Evolutionary conservation across 176 grass and related monocot genomes (phyloP), one percentile per base, ranked within the genome.

Genomic region (Juncus inflexus): DNA sequence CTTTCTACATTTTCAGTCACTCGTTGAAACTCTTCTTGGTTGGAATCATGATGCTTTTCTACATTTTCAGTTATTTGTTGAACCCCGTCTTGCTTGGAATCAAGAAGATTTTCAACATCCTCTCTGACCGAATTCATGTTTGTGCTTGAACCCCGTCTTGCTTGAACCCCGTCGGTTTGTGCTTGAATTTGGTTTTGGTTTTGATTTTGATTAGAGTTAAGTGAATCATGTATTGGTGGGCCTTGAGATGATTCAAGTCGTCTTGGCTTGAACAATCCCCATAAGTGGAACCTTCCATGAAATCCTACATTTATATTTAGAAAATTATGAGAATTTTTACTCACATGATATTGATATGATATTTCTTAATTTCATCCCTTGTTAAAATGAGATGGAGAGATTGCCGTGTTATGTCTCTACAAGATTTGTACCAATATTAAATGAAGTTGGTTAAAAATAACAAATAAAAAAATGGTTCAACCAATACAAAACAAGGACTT

Each of bases 211-310:
- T 41, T 35, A 12, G 60, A 6, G 36, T 40, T 6, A 63, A 12
- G 37, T 41, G 36, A 40, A 35, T 12, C 38, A 7, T 64, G n/a
- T 64, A 50, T 36, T 10, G 12, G 43, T 10, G 12, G 43, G 42
- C 28, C 42, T 11, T 54, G 9, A 3, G 50, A 50, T 52, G n/a
- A 47, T 16, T 35, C 10, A 15, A 15, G 49, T 9, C 9, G 11
- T 45, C 35, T 37, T 68, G 50, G 50, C 35, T 37, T 68, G 65
- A 68, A 68, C 47, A 39, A 38, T 38, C 65, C 65, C 65, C 65
- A 68, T n/a, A 68, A 68, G 35, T 68, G 52, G 50, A 3, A 52
- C 37, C 12, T 68, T 37, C 65, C 65, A 38, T 55, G 65, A 68
- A 68, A 68, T 37, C 35, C 64, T 67, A 67, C 13, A 68, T 68